Evolutionary conservation across 345 rosid genomes (phyloP).

Genomic region (Aquilaria sinensis): DNA sequence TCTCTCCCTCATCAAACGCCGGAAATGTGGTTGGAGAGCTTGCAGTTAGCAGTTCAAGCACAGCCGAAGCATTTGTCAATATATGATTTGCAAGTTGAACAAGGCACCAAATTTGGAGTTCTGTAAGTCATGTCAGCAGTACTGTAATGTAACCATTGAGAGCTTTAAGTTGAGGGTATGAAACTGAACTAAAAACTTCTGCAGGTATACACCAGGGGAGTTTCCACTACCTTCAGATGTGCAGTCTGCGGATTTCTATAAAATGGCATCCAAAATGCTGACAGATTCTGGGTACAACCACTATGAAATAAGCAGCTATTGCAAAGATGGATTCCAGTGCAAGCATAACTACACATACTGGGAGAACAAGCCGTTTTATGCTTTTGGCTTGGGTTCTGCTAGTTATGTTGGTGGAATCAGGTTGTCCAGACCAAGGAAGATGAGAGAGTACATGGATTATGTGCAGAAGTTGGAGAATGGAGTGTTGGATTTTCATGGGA

Average conservation of each 20-base stretch:
- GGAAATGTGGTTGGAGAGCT: conserved; percentile 86
- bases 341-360: conserved; percentile 84
- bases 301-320: conserved; percentile 84
- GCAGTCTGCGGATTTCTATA: conserved; percentile 75
- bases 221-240: conserved; percentile 84
- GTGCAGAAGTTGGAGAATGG: conserved; percentile 63
- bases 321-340: conserved; percentile 61
- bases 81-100: conserved; percentile 96
- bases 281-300: conserved; percentile 61
- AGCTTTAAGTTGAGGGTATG: background rate
- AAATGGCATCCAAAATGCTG: conserved; percentile 62
- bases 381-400: conserved; percentile 92
- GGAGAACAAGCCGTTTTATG: conserved; percentile 80
- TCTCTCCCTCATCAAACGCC: conserved; percentile 81
- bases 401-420: conserved; percentile 72
- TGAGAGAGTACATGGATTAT: conserved; percentile 56
- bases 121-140: conserved; percentile 41
- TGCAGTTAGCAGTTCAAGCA: conserved; percentile 50
- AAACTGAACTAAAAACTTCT: conserved; percentile 8
- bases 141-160: conserved; percentile 4
- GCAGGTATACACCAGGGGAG: conserved; percentile 85
- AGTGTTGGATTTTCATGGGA: conserved; percentile 23
- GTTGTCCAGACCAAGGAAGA: conserved; percentile 85
- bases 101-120: conserved; percentile 78
- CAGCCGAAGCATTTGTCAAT: conserved; percentile 74